phyloP scores from a whole-genome alignment of 164 flowering plant species.

The Dillenia turbinata region DNA sequence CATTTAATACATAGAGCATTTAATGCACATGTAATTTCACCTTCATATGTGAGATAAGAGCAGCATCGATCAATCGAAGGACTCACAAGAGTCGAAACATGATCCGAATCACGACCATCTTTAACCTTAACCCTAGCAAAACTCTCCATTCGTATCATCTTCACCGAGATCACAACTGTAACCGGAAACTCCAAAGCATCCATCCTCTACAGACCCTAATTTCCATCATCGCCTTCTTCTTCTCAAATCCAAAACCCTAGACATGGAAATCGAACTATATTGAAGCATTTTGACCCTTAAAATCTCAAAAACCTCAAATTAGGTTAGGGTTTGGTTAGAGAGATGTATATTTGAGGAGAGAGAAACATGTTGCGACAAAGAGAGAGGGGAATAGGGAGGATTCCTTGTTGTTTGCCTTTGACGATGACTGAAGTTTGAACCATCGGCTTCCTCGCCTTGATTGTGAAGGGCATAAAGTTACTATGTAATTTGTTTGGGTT shows the following conservation, averaged over 20 bases:
- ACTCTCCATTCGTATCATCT: conserved; percentile 38
- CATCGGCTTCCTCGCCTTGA: too few relatives aligned
- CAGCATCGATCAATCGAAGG: conserved; percentile 14
- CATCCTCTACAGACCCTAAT: conserved; percentile 12
- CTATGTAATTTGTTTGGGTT: too few relatives aligned
- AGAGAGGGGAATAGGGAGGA: conserved; percentile 10
- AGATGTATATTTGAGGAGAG: too few relatives aligned
- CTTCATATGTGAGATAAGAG: conserved; percentile 17
- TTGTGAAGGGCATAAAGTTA: too few relatives aligned
- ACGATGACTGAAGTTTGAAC: too few relatives aligned
- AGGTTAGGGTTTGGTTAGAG: neutral
- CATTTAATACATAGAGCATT: too few relatives aligned
- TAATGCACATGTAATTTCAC: too few relatives aligned
- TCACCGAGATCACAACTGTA: conserved; percentile 25
- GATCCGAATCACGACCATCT: conserved; percentile 19
- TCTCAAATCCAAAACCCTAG: neutral
- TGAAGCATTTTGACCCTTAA: neutral
- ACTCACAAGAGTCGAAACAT: conserved; percentile 9
- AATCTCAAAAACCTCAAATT: too few relatives aligned
- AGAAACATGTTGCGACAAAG: neutral
- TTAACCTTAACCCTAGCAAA: conserved; percentile 22
- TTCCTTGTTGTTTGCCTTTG: too few relatives aligned
- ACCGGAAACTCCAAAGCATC: conserved; percentile 31
- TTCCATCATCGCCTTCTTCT: too few relatives aligned
- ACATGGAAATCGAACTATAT: neutral